Evolutionary conservation across 2,329 filamentous ascomycete species (phyloP).

Genomic region (Hymenoscyphus salicellus): DNA sequence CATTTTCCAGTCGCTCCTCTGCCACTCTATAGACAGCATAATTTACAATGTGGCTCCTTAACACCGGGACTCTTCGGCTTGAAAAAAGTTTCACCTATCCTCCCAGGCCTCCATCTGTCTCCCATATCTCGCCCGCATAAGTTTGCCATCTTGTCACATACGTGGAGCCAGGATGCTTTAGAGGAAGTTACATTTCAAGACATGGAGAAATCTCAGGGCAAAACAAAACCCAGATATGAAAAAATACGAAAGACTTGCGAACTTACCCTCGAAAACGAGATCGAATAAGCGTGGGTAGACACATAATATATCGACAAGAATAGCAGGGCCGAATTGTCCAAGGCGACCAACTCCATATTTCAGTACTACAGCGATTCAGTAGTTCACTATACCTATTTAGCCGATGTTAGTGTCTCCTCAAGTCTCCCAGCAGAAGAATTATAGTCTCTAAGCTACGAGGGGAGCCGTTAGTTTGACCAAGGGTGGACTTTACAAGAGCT

Average conservation of each 20-base stretch:
- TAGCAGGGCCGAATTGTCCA: constrained; percentile 18
- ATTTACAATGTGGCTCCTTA: constrained; percentile 13
- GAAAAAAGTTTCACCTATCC: constrained; percentile 26
- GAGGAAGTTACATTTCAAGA: constrained; percentile 40
- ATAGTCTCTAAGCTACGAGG: neutral
- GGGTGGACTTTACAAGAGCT: constrained; percentile 22
- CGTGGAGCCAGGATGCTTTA: constrained; percentile 16
- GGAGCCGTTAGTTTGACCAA: constrained; percentile 16
- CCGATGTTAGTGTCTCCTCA: constrained; percentile 5
- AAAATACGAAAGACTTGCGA: constrained; percentile 13
- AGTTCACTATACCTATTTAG: constrained; percentile 19
- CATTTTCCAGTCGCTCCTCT: no score
- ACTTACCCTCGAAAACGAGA: constrained; percentile 6
- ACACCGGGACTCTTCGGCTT: constrained; percentile 12
- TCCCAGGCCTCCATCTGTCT: no score
- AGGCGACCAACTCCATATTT: no score
- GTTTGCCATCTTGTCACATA: constrained; percentile 29
- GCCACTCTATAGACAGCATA: no score
- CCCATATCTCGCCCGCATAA: no score
- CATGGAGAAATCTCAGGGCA: constrained; percentile 3
- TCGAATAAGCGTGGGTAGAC: constrained; percentile 19
- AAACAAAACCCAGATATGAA: constrained; percentile 3
- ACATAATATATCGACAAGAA: constrained; percentile 24
- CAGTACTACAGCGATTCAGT: constrained; percentile 14
- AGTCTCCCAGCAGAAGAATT: neutral